phyloP scores from a whole-genome alignment of 1,139 yeast species.

The Debaryomyces sp. region DNA sequence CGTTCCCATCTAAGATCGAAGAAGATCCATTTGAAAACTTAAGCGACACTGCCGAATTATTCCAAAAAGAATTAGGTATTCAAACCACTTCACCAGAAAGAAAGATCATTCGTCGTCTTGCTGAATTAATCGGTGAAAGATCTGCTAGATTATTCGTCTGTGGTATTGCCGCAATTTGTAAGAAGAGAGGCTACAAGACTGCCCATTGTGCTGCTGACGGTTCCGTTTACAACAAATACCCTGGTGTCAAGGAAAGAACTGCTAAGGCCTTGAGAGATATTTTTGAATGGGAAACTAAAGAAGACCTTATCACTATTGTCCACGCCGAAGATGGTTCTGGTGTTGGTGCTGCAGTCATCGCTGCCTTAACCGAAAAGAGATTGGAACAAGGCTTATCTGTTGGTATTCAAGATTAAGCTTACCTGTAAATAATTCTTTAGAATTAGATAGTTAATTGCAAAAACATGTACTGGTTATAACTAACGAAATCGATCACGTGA shows the following conservation, averaged over 20 bases:
- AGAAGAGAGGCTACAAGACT: conserved; percentile 74
- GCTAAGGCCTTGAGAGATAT: conserved; percentile 88
- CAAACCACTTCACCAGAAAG: conserved; percentile 78
- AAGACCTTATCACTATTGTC: conserved; percentile 79
- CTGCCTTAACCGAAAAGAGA: conserved; percentile 88
- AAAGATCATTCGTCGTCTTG: conserved; percentile 76
- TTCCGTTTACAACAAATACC: conserved; percentile 91
- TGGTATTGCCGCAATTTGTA: conserved; percentile 94
- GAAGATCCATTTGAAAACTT: conserved; percentile 89
- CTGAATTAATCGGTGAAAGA: conserved; percentile 89
- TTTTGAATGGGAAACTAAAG: conserved; percentile 72
- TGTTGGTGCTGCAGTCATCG: conserved; percentile 97
- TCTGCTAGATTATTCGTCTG: conserved; percentile 91
- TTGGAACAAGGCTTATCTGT: conserved; percentile 71
- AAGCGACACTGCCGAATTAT: conserved; percentile 70
- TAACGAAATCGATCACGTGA: background rate
- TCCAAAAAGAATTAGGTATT: conserved; percentile 60
- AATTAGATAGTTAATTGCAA: background rate
- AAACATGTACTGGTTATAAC: background rate
- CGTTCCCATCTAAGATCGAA: conserved; percentile 84
- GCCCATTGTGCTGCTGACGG: conserved; percentile 98
- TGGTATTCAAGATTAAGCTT: conserved; percentile 46
- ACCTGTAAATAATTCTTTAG: background rate
- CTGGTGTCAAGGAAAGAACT: conserved; percentile 87
- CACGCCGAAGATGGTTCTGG: conserved; percentile 99